Base-by-base conservation (phyloP, 1,284 basidiomycete genomes). In the Schizophyllum amplum region DNA sequence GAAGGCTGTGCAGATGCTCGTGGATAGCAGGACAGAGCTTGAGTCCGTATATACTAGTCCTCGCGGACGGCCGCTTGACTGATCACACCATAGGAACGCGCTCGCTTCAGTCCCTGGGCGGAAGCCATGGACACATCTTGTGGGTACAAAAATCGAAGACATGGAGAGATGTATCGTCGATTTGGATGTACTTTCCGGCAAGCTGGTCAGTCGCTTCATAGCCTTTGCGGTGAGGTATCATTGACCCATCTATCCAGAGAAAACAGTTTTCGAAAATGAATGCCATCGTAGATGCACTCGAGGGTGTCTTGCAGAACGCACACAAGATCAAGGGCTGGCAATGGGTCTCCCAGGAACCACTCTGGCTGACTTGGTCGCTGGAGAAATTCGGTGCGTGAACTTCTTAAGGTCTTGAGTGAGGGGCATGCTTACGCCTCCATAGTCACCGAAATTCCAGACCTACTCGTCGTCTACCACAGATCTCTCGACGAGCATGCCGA, bases 351-450 rank as follows among this genome's bases (percentile, higher is more conserved):
- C 73, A 82, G 59, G 86, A 90, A 59, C 82, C 86, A 0, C 71
- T 92, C 49, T 91, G 89, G 89, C 72, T 80, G 24, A 90, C 88
- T 11, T 92, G 90, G 89, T 75, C 89, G 1, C 68, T 92, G 24
- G 84, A 87, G 63, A 84, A 80, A 67, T 90, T 91, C 59, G 87
- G 88, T 87, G 62, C 47, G 79, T 64, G 23, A 7, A 20, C 15
- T 21, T 21, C 17, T 50, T 47, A 21, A n/a, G 21, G 21, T 27
- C 26, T 24, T 17, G 26, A 53, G n/a, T 25, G 15, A 26, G 55
- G 58, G 24, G 58, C 54, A 26, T 23, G 47, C 11, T 42, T 17
- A 13, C 33, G 17, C 11, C 9, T 33, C 23, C 33, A 24, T 60
- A 91, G 88, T 82, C 13, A 77, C 76, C 17, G 75, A 75, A 5